Conservation (phyloP, 345 rosid species). For the Ceriops zippeliana region DNA sequence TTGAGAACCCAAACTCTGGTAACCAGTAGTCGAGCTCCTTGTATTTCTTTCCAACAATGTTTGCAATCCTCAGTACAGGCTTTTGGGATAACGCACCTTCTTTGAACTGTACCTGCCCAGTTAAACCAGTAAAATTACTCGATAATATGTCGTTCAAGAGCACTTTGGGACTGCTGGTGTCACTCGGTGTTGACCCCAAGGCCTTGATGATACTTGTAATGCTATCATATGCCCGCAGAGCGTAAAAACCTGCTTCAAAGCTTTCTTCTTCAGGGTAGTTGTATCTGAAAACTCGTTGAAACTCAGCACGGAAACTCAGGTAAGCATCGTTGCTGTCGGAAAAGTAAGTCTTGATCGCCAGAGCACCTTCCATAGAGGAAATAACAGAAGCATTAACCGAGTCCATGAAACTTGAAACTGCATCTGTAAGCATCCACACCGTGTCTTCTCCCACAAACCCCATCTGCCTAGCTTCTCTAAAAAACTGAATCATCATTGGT, state of each 20-base stretch:
- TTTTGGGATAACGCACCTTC: conserved; percentile 12
- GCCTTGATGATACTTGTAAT: conserved; percentile 22
- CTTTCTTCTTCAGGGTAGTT: conserved; percentile 27
- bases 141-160: conserved; percentile 20
- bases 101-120: conserved; percentile 34
- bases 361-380: conserved; percentile 42
- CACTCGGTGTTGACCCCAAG: background rate
- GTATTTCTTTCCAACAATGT: conserved; percentile 40
- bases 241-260: conserved; percentile 34
- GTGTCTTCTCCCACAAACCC: conserved; percentile 39
- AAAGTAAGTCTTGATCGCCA: conserved; percentile 39
- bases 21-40: conserved; percentile 41
- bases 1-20: conserved; percentile 33
- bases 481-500: conserved; percentile 29
- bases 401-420: conserved; percentile 31
- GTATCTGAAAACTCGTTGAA: conserved; percentile 14
- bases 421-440: conserved; percentile 41
- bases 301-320: conserved; percentile 23
- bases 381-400: conserved; percentile 34
- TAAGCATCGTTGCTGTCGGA: conserved; percentile 12
- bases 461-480: conserved; percentile 36
- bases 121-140: conserved; percentile 39
- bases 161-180: background rate
- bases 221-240: conserved; percentile 43
- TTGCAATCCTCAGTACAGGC: conserved; percentile 27